phyloP scores from a whole-genome alignment of 2,329 filamentous ascomycete species.

The Nothophaeocryptopus gaeumannii region DNA sequence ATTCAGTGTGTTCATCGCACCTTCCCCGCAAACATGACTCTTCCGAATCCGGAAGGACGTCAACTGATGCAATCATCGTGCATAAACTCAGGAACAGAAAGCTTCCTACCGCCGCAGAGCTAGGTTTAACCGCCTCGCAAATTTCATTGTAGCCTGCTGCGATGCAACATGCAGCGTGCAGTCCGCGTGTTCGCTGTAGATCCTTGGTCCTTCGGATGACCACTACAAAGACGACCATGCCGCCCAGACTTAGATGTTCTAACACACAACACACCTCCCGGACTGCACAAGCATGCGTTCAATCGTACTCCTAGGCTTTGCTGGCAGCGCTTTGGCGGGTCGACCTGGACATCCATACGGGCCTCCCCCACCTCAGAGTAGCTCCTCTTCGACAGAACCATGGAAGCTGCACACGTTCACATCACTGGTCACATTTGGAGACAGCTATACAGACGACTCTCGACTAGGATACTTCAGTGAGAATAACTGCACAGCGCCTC shows the following conservation, averaged over 20 bases:
- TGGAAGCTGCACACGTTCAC: conserved; percentile 53
- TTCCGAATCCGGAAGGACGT: conserved; percentile 1
- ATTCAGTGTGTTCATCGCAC: background rate
- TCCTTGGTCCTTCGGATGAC: too few species aligned
- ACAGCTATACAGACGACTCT: conserved; percentile 69
- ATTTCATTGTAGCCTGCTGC: too few species aligned
- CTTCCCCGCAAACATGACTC: conserved; percentile 3
- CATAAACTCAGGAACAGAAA: background rate
- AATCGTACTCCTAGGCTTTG: background rate
- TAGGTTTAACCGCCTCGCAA: too few species aligned
- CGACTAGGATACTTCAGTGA: conserved; percentile 61
- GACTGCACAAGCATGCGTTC: background rate
- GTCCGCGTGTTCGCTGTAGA: too few species aligned
- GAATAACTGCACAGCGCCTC: conserved; percentile 60
- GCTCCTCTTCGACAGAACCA: background rate
- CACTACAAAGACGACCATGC: too few species aligned
- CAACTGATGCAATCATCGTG: conserved; percentile 3
- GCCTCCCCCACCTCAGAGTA: background rate
- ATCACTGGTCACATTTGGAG: conserved; percentile 67
- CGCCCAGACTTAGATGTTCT: too few species aligned
- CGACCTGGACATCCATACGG: background rate
- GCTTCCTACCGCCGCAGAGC: too few species aligned
- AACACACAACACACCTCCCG: too few species aligned
- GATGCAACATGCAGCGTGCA: too few species aligned
- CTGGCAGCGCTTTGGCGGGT: background rate